Conservation (phyloP, 2,329 filamentous ascomycete species). For the Hymenoscyphus fraxineus region DNA sequence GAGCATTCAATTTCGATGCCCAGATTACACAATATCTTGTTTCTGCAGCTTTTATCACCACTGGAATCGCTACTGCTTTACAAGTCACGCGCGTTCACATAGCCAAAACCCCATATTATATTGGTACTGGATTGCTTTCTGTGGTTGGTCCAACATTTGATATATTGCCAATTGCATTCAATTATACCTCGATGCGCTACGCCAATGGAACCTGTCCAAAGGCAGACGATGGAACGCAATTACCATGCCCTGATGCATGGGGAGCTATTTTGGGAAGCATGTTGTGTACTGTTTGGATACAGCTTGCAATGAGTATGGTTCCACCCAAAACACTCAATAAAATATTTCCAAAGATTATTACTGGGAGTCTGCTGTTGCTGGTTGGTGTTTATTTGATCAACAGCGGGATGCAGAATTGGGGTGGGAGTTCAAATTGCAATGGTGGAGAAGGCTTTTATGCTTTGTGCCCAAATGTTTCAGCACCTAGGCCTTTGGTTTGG, state of each 20-base stretch:
- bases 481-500: constrained; percentile 58
- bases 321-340: constrained; percentile 55
- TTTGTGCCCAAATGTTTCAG: constrained; percentile 55
- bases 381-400: constrained; percentile 63
- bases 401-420: constrained; percentile 64
- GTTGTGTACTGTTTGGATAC: constrained; percentile 48
- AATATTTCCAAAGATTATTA: constrained; percentile 66
- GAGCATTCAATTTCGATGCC: constrained; percentile 53
- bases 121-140: constrained; percentile 63
- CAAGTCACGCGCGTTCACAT: constrained; percentile 66
- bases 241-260: constrained; percentile 64
- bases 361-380: constrained; percentile 62
- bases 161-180: constrained; percentile 61
- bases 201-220: constrained; percentile 58
- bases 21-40: constrained; percentile 61
- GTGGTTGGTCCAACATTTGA: constrained; percentile 67
- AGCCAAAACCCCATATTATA: constrained; percentile 56
- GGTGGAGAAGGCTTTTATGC: constrained; percentile 46
- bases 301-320: constrained; percentile 63
- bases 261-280: constrained; percentile 59
- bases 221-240: constrained; percentile 50
- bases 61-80: constrained; percentile 59
- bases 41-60: constrained; percentile 65
- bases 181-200: constrained; percentile 62
- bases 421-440: constrained; percentile 56